Evolutionary conservation across 345 rosid species (phyloP).

Genomic region (Euphorbia pulcherrima): DNA sequence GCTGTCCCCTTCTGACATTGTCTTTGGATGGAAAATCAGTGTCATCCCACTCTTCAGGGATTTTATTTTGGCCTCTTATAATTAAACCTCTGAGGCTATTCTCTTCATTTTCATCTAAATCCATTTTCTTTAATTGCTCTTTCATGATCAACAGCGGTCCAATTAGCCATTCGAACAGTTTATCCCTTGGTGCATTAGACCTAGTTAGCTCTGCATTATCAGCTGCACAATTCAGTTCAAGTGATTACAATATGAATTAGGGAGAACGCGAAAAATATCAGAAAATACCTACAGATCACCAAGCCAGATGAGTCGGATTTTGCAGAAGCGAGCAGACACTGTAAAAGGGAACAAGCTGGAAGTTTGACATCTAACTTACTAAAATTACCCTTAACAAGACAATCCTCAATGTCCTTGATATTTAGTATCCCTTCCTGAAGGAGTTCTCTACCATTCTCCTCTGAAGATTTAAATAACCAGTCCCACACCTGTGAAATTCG

Average conservation of each 20-base stretch:
- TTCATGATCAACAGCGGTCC: slow-evolving; percentile 68
- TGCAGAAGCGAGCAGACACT: slow-evolving; percentile 64
- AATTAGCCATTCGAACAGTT: slow-evolving; percentile 65
- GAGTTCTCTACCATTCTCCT: slow-evolving; percentile 66
- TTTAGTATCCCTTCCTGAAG: slow-evolving; percentile 54
- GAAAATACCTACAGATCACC: slow-evolving; percentile 53
- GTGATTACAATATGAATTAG: slow-evolving; percentile 8
- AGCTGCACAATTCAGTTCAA: slow-evolving; percentile 28
- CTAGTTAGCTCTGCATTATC: slow-evolving; percentile 62
- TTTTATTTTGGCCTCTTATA: slow-evolving; percentile 44
- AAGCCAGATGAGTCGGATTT: slow-evolving; percentile 59
- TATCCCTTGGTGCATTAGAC: slow-evolving; percentile 56
- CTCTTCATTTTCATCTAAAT: slow-evolving; percentile 54
- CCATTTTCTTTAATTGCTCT: slow-evolving; percentile 66
- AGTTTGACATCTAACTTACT: slow-evolving; percentile 53
- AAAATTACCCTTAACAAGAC: slow-evolving; percentile 52
- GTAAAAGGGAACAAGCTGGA: slow-evolving; percentile 72
- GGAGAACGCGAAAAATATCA: not conserved
- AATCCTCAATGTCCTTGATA: slow-evolving; percentile 62
- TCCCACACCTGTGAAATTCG: slow-evolving; percentile 64
- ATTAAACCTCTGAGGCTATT: slow-evolving; percentile 45
- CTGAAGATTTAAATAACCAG: slow-evolving; percentile 82
- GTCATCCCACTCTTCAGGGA: slow-evolving; percentile 65
- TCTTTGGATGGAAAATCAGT: slow-evolving; percentile 52
- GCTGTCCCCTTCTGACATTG: slow-evolving; percentile 61